Evolutionary conservation across 768 basidiomycete genomes (phyloP), one percentile per base, ranked within the genome.

Genomic region (Chiua virens): DNA sequence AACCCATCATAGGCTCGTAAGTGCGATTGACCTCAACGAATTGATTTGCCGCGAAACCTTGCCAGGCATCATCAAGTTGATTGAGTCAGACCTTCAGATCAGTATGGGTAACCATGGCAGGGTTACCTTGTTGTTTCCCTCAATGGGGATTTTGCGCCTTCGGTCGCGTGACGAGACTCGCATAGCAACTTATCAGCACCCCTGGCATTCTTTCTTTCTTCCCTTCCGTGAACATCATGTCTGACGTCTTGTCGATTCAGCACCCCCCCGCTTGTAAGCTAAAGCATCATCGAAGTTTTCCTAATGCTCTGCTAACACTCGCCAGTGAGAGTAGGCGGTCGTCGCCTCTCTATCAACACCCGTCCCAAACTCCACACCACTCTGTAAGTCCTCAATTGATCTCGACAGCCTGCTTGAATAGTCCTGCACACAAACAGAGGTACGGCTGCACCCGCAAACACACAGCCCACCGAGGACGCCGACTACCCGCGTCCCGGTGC

Each of bases 401-500:
- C 28, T 11, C 28, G 8, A 25, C 25, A 25, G 25, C 25, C 25
- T 25, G n/a, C n/a, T n/a, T n/a, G n/a, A n/a, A n/a, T n/a, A n/a
- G 25, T 25, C 25, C 4, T 8, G 41, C 22, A 41, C 28, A 21
- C 38, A 30, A 15, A 1, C 18, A 54, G 47, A 4, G 28, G 45
- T n/a, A 20, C 48, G 4, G 23, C 50, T 7, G 21, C 47, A 14
- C 35, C 61, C 7, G 37, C 45, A 5, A 55, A 63, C 27, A 42
- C 61, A 0, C 15, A 49, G 36, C 30, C 49, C 45, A 55, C 64
- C 17, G 73, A 66, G 36, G 50, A 60, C 21, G 51, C 64, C 18
- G 76, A 79, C 61, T 84, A 85, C 54, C 83, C 83, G 9, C 73
- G 83, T 25, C 83, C 82, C 13, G 71, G 73, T n/a, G 42, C 68